A percentile compares a stretch with the other conserved stretches of the same genome.
These are phyloP conservation scores for Isatis lusitanica DNA, from an alignment of 441 rosid species.

Conservation along the genomic window DNA sequence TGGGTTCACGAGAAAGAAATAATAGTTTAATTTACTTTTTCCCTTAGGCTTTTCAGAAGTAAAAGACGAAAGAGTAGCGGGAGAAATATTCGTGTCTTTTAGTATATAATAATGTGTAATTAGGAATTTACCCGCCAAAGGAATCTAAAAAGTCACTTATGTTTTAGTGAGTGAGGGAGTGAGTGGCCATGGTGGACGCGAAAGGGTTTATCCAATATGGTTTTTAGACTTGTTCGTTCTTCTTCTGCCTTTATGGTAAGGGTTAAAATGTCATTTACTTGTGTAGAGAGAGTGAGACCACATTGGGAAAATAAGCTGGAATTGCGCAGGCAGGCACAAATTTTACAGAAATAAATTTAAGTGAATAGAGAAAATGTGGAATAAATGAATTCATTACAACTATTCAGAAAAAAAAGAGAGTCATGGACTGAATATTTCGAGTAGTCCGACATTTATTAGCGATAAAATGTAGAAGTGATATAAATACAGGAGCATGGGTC, in stretches of 20 bases:
- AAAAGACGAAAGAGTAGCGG: conserved; percentile 39
- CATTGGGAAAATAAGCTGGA: conserved; percentile 4
- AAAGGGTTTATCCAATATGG: conserved; percentile 48
- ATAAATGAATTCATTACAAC: background rate
- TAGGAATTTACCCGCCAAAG: conserved; percentile 58
- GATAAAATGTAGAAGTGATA: conserved; percentile 5
- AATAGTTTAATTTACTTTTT: conserved; percentile 16
- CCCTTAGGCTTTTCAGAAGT: conserved; percentile 36
- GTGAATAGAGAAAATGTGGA: background rate
- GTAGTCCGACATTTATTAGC: background rate
- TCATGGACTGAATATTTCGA: background rate
- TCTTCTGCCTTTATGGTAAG: background rate
- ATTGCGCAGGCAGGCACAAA: background rate
- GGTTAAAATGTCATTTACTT: conserved; percentile 1
- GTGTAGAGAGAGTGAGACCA: background rate
- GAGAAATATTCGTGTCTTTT: conserved; percentile 28
- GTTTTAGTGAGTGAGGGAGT: background rate
- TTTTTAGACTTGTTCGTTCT: conserved; percentile 20
- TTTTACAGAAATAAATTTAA: background rate
- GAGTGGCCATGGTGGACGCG: conserved; percentile 56
- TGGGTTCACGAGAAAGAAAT: conserved; percentile 30
- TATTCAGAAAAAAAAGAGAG: too few species aligned
- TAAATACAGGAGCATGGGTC: conserved; percentile 30
- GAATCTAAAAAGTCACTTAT: conserved; percentile 12
- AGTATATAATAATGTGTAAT: background rate